Evolutionary conservation across 2,329 filamentous ascomycete genomes (phyloP), one percentile per base, ranked within the genome.

Genomic region (Emergomyces orientalis): DNA sequence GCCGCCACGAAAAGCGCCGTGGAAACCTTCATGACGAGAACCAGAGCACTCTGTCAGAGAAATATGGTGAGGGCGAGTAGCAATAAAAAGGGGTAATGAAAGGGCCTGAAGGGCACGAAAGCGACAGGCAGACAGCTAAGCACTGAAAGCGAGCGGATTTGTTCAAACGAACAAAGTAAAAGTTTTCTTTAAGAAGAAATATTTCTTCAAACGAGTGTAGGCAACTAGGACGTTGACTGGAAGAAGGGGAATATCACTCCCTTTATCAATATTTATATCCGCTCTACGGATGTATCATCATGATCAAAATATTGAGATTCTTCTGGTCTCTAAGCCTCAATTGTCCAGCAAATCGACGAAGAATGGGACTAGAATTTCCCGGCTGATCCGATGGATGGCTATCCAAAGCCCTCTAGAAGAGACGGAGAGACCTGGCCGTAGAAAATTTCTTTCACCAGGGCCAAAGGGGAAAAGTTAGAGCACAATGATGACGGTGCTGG

Each of bases 91-190:
- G 22, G 9, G 1, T 22, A 45, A 6, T 27, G 37, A 61, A 9
- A 56, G 19, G 17, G 30, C 49, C 30, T 13, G 37, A 61, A 43
- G 56, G 56, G 25, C 37, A 58, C 25, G 14, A 45, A 32, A 59
- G 39, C 56, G 56, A 59, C 39, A 43, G 56, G 22, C 13, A n/a
- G 25, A 39, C 41, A 45, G 41, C 39, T 39, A 37, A 22, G 17
- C 30, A 39, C 52, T 56, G 52, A 27, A 56, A 56, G 60, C 59
- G 59, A 60, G 59, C 14, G 59, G 34, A 25, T 60, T 49, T 60
- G 59, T 52, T 39, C 56, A 49, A 39, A 37, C 14, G 43, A 60
- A 60, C 27, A 52, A 52, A 39, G 7, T 8, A 34, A 13, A 22
- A 39, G 4, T 11, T 25, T 37, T 25, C 19, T 32, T 41, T 60